These are phyloP conservation scores for Cyclotella kingstonii DNA, from an alignment of 108 stramenopile genomes.

Conservation along the genomic window DNA sequence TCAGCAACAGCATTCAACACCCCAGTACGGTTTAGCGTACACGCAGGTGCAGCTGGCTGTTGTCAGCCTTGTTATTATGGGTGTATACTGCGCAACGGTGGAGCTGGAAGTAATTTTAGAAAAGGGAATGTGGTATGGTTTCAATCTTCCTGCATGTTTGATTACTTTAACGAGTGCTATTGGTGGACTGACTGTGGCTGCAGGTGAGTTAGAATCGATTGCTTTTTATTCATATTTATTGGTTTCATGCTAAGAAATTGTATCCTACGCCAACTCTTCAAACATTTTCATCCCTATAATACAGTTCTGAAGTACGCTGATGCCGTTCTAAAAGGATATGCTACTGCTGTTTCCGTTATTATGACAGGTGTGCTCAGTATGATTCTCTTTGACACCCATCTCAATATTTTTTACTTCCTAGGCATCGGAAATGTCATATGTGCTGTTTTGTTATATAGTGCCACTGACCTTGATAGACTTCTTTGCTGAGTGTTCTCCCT, in stretches of 20 bases:
- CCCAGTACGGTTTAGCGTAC: constrained; percentile 46
- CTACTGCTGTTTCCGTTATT: constrained; percentile 88
- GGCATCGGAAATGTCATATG: constrained; percentile 51
- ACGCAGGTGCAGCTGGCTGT: constrained; percentile 66
- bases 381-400: constrained; percentile 49
- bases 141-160: constrained; percentile 46
- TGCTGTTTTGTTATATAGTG: constrained; percentile 35
- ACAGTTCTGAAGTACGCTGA: constrained; percentile 86
- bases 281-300: neutral
- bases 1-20: neutral
- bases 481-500: constrained; percentile 15
- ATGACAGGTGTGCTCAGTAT: constrained; percentile 75
- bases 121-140: constrained; percentile 46
- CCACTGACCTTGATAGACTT: constrained; percentile 36
- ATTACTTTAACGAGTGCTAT: constrained; percentile 46
- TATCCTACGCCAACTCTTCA: neutral
- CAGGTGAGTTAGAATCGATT: constrained; percentile 24
- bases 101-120: constrained; percentile 37
- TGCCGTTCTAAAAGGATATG: constrained; percentile 94
- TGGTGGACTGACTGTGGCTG: constrained; percentile 76
- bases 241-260: neutral
- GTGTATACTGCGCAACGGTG: constrained; percentile 40
- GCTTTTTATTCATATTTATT: neutral
- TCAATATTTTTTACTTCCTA: constrained; percentile 41
- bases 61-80: constrained; percentile 68